Evolutionary conservation across 192 early-diverging fungal genomes (phyloP).

Genomic region (Rhizophagus clarus): DNA sequence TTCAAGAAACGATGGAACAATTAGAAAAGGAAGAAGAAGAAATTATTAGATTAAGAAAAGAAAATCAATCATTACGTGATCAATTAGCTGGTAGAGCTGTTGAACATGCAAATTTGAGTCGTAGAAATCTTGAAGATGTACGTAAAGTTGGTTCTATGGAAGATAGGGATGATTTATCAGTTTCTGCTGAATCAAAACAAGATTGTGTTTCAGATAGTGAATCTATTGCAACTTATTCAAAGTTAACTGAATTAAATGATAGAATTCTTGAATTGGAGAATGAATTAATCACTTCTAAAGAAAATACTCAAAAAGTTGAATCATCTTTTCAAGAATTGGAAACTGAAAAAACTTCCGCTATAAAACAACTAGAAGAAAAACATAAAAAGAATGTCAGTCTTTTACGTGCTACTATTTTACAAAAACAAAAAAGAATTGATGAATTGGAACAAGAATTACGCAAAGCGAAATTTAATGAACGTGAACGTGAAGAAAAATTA

Average conservation of each 20-base stretch:
- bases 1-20: conserved; percentile 19
- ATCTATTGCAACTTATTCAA: conserved; percentile 16
- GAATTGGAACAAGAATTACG: conserved; percentile 23
- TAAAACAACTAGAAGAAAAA: conserved; percentile 34
- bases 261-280: conserved; percentile 21
- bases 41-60: conserved; percentile 12
- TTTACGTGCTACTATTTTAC: conserved; percentile 4
- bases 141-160: conserved; percentile 13
- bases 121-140: conserved; percentile 21
- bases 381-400: conserved; percentile 17
- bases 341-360: neutral
- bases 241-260: conserved; percentile 20
- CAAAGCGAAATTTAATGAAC: conserved; percentile 17
- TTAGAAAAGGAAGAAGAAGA: conserved; percentile 27
- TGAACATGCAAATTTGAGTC: neutral
- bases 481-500: conserved; percentile 14
- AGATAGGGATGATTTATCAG: conserved; percentile 26
- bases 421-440: conserved; percentile 25
- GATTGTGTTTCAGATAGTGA: conserved; percentile 10
- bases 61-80: conserved; percentile 20
- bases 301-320: conserved; percentile 22
- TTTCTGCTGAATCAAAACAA: conserved; percentile 18
- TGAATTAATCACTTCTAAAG: conserved; percentile 21
- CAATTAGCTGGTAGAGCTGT: conserved; percentile 6
- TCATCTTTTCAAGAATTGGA: neutral